These are phyloP conservation scores for Pascua guehoae DNA, from an alignment of 1,284 basidiomycete species.

Conservation along the genomic window DNA sequence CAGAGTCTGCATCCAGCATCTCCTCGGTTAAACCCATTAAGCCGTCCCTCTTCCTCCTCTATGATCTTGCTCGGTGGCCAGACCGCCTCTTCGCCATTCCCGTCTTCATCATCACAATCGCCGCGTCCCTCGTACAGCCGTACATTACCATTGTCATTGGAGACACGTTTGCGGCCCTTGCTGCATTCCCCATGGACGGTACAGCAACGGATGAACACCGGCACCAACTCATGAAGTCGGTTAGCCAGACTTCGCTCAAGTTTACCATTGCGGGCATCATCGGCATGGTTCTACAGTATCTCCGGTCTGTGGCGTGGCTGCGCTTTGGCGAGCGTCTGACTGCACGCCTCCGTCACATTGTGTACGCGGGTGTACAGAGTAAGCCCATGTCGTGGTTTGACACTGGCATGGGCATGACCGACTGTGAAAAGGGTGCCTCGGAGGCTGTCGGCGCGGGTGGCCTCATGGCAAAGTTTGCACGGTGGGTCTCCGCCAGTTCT, in stretches of 20 bases:
- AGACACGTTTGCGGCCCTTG: conserved; percentile 75
- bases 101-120: conserved; percentile 64
- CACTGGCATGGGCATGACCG: conserved; percentile 67
- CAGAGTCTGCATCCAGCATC: too few species aligned
- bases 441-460: conserved; percentile 77
- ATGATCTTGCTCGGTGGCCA: conserved; percentile 60
- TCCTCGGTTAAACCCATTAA: conserved; percentile 34
- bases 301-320: conserved; percentile 79
- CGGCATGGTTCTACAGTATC: conserved; percentile 67
- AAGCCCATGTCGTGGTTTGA: conserved; percentile 88
- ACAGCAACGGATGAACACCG: conserved; percentile 52
- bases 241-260: conserved; percentile 62
- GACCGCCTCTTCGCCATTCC: conserved; percentile 65
- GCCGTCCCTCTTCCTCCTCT: conserved; percentile 61
- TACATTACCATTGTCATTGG: conserved; percentile 92
- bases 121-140: conserved; percentile 75
- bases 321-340: conserved; percentile 79
- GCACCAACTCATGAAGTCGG: conserved; percentile 57
- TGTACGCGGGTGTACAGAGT: conserved; percentile 66
- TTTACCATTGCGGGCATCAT: conserved; percentile 69
- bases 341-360: conserved; percentile 61
- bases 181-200: conserved; percentile 52
- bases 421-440: conserved; percentile 52
- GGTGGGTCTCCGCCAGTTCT: conserved; percentile 56
- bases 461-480: conserved; percentile 88